These are phyloP conservation scores for Aegilops umbellulata DNA, from an alignment of 176 grass and related monocot species.

Conservation along the genomic window DNA sequence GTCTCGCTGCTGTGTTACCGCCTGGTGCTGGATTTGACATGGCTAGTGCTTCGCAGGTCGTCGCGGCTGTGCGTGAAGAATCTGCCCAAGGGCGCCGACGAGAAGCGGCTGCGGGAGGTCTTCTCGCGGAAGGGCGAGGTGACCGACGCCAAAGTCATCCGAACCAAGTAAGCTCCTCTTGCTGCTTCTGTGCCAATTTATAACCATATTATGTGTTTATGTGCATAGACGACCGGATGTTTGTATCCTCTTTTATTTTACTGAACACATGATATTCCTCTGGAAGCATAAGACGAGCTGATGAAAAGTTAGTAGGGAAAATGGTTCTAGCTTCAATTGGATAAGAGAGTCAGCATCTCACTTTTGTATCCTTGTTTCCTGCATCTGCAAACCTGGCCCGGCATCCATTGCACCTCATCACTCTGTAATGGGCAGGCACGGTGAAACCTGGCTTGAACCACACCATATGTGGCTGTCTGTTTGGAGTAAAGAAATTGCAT, in stretches of 20 bases:
- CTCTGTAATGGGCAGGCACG: background rate
- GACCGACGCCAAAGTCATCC: conserved; percentile 85
- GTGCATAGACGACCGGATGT: too few species aligned
- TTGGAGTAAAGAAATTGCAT: background rate
- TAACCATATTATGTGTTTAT: background rate
- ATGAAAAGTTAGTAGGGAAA: background rate
- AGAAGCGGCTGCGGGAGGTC: conserved; percentile 81
- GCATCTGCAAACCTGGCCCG: background rate
- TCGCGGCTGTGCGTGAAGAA: conserved; percentile 94
- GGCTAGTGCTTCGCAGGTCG: conserved; percentile 28
- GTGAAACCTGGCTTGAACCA: background rate
- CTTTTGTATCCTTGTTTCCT: background rate
- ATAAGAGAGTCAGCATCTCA: background rate
- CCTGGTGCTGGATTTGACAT: background rate
- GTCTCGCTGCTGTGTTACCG: background rate
- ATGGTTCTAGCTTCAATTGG: background rate
- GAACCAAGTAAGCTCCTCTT: conserved; percentile 57
- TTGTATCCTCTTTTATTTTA: too few species aligned
- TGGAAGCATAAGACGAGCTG: background rate
- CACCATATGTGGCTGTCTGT: background rate
- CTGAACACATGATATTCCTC: background rate
- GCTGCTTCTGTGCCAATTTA: background rate
- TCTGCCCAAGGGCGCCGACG: conserved; percentile 82
- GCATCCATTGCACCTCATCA: background rate
- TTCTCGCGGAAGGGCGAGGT: conserved; percentile 90